phyloP scores from a whole-genome alignment of 2,329 filamentous ascomycete genomes.

The Xylaria sp. region DNA sequence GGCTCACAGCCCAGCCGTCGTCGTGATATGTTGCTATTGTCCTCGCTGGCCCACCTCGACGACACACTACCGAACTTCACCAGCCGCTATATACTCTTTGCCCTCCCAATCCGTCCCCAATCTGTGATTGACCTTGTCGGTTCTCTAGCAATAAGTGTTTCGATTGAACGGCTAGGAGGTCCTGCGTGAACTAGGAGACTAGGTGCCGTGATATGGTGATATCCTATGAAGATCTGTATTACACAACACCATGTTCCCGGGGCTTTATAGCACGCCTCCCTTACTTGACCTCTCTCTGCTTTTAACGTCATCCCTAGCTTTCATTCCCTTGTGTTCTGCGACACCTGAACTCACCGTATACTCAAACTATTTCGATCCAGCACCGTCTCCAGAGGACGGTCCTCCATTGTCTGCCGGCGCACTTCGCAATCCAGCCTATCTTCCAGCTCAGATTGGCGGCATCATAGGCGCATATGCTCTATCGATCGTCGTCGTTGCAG shows the following conservation, averaged over 20 bases:
- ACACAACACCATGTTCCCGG: slow-evolving; percentile 52
- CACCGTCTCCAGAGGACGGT: slow-evolving; percentile 69
- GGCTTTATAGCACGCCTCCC: slow-evolving; percentile 49
- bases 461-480: slow-evolving; percentile 86
- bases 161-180: slow-evolving; percentile 60
- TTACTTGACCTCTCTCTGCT: slow-evolving; percentile 46
- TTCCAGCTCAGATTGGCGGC: slow-evolving; percentile 85
- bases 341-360: slow-evolving; percentile 43
- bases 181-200: slow-evolving; percentile 38
- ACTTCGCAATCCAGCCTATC: slow-evolving; percentile 69
- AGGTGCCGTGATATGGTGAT: slow-evolving; percentile 44
- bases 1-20: slow-evolving; percentile 56
- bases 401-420: slow-evolving; percentile 69
- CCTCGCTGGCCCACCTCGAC: slow-evolving; percentile 43
- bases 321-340: slow-evolving; percentile 47
- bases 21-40: slow-evolving; percentile 48
- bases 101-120: slow-evolving; percentile 53
- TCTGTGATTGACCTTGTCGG: slow-evolving; percentile 56
- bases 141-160: slow-evolving; percentile 64
- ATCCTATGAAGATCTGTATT: slow-evolving; percentile 48
- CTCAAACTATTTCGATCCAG: slow-evolving; percentile 62
- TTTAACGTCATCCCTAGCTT: slow-evolving; percentile 41
- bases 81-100: slow-evolving; percentile 69
- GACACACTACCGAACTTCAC: slow-evolving; percentile 52
- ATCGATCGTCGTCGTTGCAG: slow-evolving; percentile 78